Percentiles rank a stretch among this genome's conserved stretches.
Conservation (phyloP, 2,329 filamentous ascomycete genomes). For the Curvularia hawaiiensis region DNA sequence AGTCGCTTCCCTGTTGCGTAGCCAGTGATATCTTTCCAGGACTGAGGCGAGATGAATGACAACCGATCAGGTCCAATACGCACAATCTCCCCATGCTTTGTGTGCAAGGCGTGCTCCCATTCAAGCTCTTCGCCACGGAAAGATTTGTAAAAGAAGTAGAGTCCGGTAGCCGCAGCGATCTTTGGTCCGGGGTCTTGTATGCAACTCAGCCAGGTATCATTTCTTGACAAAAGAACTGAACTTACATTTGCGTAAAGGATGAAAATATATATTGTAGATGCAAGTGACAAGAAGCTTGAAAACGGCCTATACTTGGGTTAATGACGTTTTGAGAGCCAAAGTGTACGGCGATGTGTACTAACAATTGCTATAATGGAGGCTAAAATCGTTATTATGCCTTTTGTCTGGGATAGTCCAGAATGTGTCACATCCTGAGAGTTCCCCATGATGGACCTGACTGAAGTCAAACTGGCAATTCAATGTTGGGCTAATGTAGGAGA, state of each 20-base stretch:
- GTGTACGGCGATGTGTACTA: not conserved
- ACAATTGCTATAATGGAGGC: not conserved
- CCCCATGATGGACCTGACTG: not conserved
- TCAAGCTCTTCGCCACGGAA: not conserved
- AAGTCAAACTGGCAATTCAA: not conserved
- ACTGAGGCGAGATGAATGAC: conserved; percentile 5
- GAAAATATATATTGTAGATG: conserved; percentile 6
- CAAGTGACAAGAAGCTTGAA: not conserved
- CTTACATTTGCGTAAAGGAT: conserved; percentile 9
- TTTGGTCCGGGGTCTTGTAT: not conserved
- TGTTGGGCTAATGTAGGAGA: not conserved
- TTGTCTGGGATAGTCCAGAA: not conserved
- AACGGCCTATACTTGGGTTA: not conserved
- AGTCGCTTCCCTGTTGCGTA: not conserved
- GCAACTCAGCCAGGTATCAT: not conserved
- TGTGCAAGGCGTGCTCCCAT: not conserved
- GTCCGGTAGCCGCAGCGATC: not conserved
- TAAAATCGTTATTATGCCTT: not conserved
- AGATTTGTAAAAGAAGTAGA: not conserved
- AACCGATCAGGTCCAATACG: conserved; percentile 15
- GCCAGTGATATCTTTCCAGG: conserved; percentile 18
- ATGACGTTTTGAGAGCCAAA: not conserved
- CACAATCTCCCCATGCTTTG: conserved; percentile 17
- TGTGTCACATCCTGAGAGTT: not conserved
- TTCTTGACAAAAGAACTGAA: not conserved